Base-by-base conservation (phyloP, 306 rosid genomes). In the Carpinus viminea region DNA sequence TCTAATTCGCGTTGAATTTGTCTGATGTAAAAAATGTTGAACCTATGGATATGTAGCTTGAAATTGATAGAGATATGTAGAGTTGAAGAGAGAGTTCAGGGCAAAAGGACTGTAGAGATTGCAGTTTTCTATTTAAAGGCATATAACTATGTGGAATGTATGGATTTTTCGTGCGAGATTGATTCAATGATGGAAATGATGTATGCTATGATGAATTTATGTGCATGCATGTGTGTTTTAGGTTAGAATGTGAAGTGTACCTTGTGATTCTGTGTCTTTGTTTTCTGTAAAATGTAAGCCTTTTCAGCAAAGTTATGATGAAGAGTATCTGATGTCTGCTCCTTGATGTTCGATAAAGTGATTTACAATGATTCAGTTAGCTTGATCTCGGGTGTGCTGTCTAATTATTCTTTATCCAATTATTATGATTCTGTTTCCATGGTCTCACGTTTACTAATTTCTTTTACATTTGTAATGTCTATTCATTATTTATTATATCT, bases 181-280 rank as follows among this genome's bases (percentile, higher is more conserved):
- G 68, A 61, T 61, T 61, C 48, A 1, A 18, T 62, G 71, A 52
- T 80, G 79, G 66, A 34, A 62, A 64, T 69, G 76, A 62, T 11
- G 50, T 59, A 20, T 73, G 28, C 9, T 53, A n/a, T 57, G 53
- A 65, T 50, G 17, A 64, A 36, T 69, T 74, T 66, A 64, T 60
- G 57, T 78, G 68, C 77, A 51, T 68, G 73, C 72, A 74, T 55
- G 53, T 45, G 24, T 70, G 15, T 41, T 64, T 41, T 54, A 45
- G 66, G 26, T 31, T 10, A 21, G n/a, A 60, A 20, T 34, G 54
- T 53, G 57, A 76, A 51, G 34, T 70, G 16, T 26, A 61, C n/a
- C 3, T 26, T 61, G 43, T 13, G 41, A 28, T 61, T 61, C 15
- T 59, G 65, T 24, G 36, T 24, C 20, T 4, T 16, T 53, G 28